phyloP scores from a whole-genome alignment of 345 rosid species.

The Isatis tinctoria region DNA sequence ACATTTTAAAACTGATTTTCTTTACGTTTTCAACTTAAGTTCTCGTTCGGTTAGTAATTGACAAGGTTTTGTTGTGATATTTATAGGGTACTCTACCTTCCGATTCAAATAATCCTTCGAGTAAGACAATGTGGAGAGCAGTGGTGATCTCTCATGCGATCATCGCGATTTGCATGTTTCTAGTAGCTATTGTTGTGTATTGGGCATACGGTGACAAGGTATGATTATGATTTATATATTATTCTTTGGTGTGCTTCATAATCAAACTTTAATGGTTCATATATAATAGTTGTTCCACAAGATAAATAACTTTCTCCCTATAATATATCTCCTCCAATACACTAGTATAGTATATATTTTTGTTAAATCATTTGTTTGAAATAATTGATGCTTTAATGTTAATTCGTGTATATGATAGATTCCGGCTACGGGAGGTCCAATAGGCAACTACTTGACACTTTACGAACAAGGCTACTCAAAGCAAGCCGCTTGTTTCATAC shows the following conservation, averaged over 20 bases:
- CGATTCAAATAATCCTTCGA: constrained; percentile 60
- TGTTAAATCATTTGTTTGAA: too few relatives aligned
- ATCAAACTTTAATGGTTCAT: too few relatives aligned
- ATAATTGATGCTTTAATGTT: background rate
- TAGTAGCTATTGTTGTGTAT: constrained; percentile 56
- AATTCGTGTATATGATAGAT: constrained; percentile 33
- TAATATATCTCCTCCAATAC: too few relatives aligned
- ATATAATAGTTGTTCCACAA: too few relatives aligned
- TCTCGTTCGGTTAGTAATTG: background rate
- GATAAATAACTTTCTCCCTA: too few relatives aligned
- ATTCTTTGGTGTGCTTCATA: too few relatives aligned
- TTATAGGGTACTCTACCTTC: constrained; percentile 76
- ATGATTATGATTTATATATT: too few relatives aligned
- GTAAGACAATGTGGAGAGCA: constrained; percentile 76
- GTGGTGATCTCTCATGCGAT: constrained; percentile 47
- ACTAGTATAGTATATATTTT: too few relatives aligned
- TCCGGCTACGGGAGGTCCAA: constrained; percentile 54
- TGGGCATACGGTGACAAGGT: constrained; percentile 70
- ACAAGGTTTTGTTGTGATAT: background rate
- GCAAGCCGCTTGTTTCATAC: constrained; percentile 42
- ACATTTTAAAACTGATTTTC: background rate
- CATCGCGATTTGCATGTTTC: constrained; percentile 55
- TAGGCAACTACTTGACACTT: constrained; percentile 38
- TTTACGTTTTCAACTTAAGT: background rate
- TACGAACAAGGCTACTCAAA: constrained; percentile 38